Base-by-base conservation (phyloP, 225 moss, liverwort and hornwort species). In the Sphagnum contortum region DNA sequence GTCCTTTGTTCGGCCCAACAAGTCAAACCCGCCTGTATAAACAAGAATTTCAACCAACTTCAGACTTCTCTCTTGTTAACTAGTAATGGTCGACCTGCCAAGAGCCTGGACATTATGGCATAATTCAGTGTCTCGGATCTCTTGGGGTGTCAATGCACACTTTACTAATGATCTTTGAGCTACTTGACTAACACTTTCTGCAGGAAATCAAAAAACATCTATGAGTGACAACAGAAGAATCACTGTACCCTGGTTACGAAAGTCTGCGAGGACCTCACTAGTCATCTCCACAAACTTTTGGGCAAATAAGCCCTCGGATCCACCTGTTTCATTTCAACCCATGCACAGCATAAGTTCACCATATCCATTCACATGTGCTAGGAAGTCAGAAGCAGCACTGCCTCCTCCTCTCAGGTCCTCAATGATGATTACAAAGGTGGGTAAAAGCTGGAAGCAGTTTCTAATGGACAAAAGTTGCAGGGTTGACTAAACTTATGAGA, bases 1-100 rank as follows among this genome's bases (percentile, higher is more conserved):
- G 80, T 98, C 96, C 75, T 86, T 98, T 2, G 96, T 93, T 78
- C 96, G 90, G 68, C 93, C 90, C 72, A 98, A 65, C 68, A 98
- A 81, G 74, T 98, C 96, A 75, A 79, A 98, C 56, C 96, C 96
- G 72, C 94, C 94, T 95, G 68, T 54, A 69, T 48, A 61, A 49
- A 45, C 59, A 64, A 3, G 11, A 57, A 47, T 6, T 11, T 44
- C 61, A 4, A 12, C 4, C 10, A 3, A 46, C 45, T 46, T 57
- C 55, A 48, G 14, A 7, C 63, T 50, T 63, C 48, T 12, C 4
- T 50, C 14, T 44, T 57, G 57, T 57, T n/a, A 57, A 57, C 57
- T n/a, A 57, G 12, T 12, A 12, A 9, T 57, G 57, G 13, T 12
- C 44, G 57, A 58, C 58, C 12, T 13, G 12, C 44, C 29, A 29